Evolutionary conservation across 2,329 filamentous ascomycete genomes (phyloP), one percentile per base, ranked within the genome.

Genomic region (Colletotrichum australisinense): DNA sequence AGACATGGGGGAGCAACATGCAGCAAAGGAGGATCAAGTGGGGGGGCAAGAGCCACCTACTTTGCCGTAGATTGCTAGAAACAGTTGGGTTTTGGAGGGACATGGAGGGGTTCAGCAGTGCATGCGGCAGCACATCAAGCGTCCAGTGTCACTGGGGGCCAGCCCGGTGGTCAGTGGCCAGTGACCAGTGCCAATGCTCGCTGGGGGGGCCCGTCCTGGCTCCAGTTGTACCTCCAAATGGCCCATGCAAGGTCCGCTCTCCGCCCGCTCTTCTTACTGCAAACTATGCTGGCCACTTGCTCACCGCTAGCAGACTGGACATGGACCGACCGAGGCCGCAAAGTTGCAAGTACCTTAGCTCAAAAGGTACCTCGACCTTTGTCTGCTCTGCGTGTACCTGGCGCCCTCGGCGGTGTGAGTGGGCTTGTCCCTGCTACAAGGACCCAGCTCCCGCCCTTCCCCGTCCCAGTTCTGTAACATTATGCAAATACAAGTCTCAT

Each of bases 1-100:
- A 60, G 71, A 73, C 71, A 66, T 62, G 71, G 71, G 71, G 65
- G 67, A 56, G 62, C 42, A 70, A 73, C 70, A 71, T 71, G 67
- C 71, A 73, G 60, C 71, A 71, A 66, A 55, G 67, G 63, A 71
- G 65, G 70, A 67, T 64, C 35, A 62, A 57, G 67, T 65, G 67
- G 71, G 62, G 62, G 60, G 70, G 62, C 26, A 53, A 65, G 70
- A 65, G 70, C 70, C 70, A 73, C 70, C 62, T 67, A 42, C 65
- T 53, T 19, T 63, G 46, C 55, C 64, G 55, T 69, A 49, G 69
- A 69, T 53, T 63, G 62, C 49, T 56, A 42, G 67, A 63, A 63
- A 24, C 49, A 66, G 67, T 68, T 66, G 42, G 22, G 46, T 24
- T 66, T 52, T 71, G 67, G 71, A 71, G 42, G 22, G 46, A 19